Evolutionary conservation across 2,329 filamentous ascomycete species (phyloP).

Genomic region (Gyromitra esculenta): DNA sequence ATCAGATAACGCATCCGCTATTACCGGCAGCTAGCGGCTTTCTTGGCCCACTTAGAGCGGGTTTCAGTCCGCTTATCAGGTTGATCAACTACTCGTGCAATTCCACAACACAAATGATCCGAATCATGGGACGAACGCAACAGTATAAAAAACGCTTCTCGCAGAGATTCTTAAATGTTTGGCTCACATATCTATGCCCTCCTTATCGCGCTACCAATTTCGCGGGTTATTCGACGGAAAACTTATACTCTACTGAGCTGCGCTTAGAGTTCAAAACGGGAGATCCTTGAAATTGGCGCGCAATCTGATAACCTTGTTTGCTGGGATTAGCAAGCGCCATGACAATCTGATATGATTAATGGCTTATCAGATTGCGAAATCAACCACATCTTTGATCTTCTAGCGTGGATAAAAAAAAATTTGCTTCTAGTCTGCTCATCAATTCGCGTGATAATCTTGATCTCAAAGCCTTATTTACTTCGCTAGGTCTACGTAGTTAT

Average conservation of each 20-base stretch:
- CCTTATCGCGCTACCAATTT: neutral
- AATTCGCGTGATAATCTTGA: neutral
- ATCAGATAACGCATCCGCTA: neutral
- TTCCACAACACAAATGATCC: neutral
- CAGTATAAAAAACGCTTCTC: neutral
- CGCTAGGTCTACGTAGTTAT: neutral
- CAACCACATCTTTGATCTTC: neutral
- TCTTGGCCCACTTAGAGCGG: neutral
- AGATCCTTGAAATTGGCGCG: neutral
- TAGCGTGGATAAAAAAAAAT: neutral
- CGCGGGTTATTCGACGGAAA: neutral
- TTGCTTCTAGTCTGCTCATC: neutral
- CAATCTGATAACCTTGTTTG: slow-evolving; percentile 33
- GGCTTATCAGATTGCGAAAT: neutral
- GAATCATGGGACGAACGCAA: neutral
- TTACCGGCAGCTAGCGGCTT: neutral
- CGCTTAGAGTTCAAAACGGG: neutral
- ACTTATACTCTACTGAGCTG: neutral
- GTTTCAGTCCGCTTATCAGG: neutral
- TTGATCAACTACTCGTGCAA: neutral
- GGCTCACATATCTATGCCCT: neutral
- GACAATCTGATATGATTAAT: slow-evolving; percentile 42
- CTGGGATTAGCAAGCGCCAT: slow-evolving; percentile 4
- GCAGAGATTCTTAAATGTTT: neutral
- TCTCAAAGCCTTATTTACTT: neutral